Conservation (phyloP, 345 rosid genomes). For the Sonneratia alba region DNA sequence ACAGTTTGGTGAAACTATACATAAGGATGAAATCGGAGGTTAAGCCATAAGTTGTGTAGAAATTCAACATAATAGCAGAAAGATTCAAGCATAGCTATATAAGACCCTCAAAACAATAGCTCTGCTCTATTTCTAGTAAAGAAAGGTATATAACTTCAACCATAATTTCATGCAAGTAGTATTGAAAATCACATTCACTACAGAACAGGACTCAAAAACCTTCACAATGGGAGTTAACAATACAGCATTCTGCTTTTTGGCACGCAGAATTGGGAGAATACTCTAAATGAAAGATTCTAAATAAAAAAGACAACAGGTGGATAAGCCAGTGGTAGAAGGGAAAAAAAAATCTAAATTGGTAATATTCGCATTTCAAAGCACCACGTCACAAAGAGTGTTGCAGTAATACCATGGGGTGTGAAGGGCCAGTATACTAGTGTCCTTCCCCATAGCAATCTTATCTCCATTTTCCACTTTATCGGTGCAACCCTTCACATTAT, state of each 20-base stretch:
- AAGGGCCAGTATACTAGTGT: slow-evolving; percentile 51
- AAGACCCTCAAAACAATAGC: not conserved
- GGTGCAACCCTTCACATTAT: slow-evolving; percentile 73
- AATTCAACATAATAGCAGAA: not conserved
- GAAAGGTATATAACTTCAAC: too few species aligned
- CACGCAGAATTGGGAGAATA: not conserved
- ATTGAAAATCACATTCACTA: not conserved
- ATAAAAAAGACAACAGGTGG: not conserved
- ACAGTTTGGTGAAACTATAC: not conserved
- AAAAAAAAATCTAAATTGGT: not conserved
- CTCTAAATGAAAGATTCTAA: too few species aligned
- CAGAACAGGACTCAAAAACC: not conserved
- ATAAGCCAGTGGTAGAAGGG: not conserved
- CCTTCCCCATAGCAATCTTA: slow-evolving; percentile 42
- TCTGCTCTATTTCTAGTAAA: not conserved
- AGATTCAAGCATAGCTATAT: not conserved
- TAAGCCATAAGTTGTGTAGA: not conserved
- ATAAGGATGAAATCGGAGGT: not conserved
- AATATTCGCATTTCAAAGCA: not conserved
- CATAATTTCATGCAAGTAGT: too few species aligned
- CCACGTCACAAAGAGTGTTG: not conserved
- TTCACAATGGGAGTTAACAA: not conserved
- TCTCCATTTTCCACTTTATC: slow-evolving; percentile 64
- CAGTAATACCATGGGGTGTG: slow-evolving; percentile 73
- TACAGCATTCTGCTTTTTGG: not conserved